Evolutionary conservation across 2,329 filamentous ascomycete species (phyloP).

Genomic region (Bimuria novae-zelandiae): DNA sequence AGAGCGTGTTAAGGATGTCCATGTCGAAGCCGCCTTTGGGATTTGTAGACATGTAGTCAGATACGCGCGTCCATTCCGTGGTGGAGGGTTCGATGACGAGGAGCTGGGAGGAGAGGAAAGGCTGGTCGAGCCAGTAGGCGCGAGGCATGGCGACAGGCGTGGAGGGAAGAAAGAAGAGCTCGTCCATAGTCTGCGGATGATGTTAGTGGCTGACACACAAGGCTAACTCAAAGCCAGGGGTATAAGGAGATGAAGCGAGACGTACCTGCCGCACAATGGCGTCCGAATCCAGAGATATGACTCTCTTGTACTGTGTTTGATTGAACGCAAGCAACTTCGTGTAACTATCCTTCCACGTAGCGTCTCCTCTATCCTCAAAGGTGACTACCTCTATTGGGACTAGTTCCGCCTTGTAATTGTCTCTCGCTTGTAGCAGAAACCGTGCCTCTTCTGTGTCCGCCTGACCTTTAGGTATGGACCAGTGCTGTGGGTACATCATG

Average conservation of each 20-base stretch:
- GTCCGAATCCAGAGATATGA: constrained; percentile 63
- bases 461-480: constrained; percentile 9
- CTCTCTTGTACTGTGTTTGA: constrained; percentile 61
- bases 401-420: constrained; percentile 51
- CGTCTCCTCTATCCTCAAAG: constrained; percentile 32
- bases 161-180: constrained; percentile 66
- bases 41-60: constrained; percentile 19
- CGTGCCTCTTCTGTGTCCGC: constrained; percentile 28
- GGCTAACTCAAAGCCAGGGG: no score
- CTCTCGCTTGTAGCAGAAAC: constrained; percentile 50
- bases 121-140: constrained; percentile 66
- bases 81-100: constrained; percentile 63
- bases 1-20: constrained; percentile 66
- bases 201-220: no score
- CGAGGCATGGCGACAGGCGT: constrained; percentile 66
- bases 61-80: constrained; percentile 50
- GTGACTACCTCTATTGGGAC: constrained; percentile 47
- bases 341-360: constrained; percentile 64
- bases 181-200: constrained; percentile 58
- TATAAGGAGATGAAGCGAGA: neutral
- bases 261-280: constrained; percentile 54
- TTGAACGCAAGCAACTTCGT: constrained; percentile 70
- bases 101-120: constrained; percentile 58
- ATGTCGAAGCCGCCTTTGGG: constrained; percentile 56
- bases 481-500: constrained; percentile 15